These are phyloP conservation scores for Rosa lucieae DNA, from an alignment of 306 rosid species.

Conservation along the genomic window DNA sequence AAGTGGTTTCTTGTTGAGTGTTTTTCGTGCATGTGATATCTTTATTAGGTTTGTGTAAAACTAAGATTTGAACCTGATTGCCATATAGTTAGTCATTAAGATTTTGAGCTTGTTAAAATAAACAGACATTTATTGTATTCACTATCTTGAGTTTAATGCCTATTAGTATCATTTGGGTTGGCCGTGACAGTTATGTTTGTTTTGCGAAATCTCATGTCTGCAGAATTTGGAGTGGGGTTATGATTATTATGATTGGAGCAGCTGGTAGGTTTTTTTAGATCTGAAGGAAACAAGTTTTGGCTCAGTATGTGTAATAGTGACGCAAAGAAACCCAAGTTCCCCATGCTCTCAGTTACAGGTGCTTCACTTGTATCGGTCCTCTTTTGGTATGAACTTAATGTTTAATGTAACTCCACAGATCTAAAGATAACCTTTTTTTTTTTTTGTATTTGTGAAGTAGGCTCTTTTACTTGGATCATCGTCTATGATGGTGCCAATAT, in stretches of 20 bases:
- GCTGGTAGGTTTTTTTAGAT: constrained; percentile 71
- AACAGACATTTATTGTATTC: background rate
- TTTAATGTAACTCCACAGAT: constrained; percentile 13
- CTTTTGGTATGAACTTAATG: constrained; percentile 23
- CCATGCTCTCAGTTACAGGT: constrained; percentile 76
- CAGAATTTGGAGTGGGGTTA: constrained; percentile 76
- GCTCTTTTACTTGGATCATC: constrained; percentile 78
- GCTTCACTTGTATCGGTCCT: constrained; percentile 14
- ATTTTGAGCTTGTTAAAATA: background rate
- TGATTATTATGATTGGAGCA: constrained; percentile 68
- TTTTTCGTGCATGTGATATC: background rate
- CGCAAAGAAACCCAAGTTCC: constrained; percentile 43
- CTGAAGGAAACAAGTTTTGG: constrained; percentile 64
- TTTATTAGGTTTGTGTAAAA: background rate
- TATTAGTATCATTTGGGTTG: constrained; percentile 11
- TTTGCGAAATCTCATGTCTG: constrained; percentile 26
- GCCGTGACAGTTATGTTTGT: background rate
- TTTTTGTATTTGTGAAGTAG: constrained; percentile 35
- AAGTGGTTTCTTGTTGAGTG: constrained; percentile 36
- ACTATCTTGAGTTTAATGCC: background rate
- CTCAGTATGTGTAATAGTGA: constrained; percentile 54
- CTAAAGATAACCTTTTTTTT: too few relatives aligned
- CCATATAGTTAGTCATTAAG: background rate
- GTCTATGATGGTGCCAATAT: constrained; percentile 71
- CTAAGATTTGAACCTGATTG: too few relatives aligned